Base-by-base conservation (phyloP, 2,329 filamentous ascomycete species). In the Gnomoniopsis sp. region DNA sequence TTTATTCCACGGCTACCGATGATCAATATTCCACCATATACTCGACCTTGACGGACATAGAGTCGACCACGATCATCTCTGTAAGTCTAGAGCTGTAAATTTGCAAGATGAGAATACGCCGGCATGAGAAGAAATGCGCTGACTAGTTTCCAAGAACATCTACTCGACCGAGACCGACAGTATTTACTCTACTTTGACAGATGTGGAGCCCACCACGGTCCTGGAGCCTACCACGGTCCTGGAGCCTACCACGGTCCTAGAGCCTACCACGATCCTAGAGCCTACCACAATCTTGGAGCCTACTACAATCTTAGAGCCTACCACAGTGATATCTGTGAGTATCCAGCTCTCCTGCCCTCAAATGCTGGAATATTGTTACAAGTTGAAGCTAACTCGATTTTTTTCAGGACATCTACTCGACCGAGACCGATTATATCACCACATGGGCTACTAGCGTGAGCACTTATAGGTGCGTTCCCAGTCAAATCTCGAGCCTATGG, bases 221-320 rank as follows among this genome's bases (percentile, higher is more conserved):
- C n/a, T n/a, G 3, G 43, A 36, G 21, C 52, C 53, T 15, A 55
- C 53, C 17, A 55, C 53, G 11, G 12, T 55, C n/a, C n/a, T n/a
- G 3, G 43, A 36, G 21, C 52, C 53, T 15, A 55, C 53, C 17
- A 55, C 53, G 11, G 12, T 55, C n/a, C n/a, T n/a, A 6, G 43
- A 36, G 21, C 52, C 53, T 15, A 55, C 53, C 17, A 55, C 53
- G n/a, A n/a, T n/a, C n/a, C n/a, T n/a, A 6, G 43, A 36, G 21
- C 52, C 53, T 15, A 55, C 53, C 17, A 55, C 53, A 14, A 6
- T 55, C n/a, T n/a, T n/a, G n/a, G n/a, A n/a, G n/a, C n/a, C n/a
- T n/a, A n/a, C n/a, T n/a, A n/a, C n/a, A n/a, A n/a, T n/a, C n/a
- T n/a, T n/a, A 6, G 43, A 36, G 21, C 52, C 53, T 15, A 55